A percentile compares a stretch with the other conserved stretches of the same genome.
phyloP scores from a whole-genome alignment of 345 rosid genomes.

The Orychophragmus violaceus region DNA sequence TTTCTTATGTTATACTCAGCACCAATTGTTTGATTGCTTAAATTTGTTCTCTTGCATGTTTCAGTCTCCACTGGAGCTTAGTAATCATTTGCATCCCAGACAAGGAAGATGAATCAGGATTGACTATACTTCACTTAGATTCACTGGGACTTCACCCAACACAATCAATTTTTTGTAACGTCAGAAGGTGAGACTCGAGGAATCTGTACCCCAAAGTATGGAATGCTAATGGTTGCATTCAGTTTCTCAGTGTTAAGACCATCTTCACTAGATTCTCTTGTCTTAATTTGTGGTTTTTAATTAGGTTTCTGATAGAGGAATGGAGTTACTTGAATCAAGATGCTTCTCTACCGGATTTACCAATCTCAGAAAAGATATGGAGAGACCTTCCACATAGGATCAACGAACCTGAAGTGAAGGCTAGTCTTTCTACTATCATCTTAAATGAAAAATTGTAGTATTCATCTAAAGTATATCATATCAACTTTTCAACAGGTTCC shows the following conservation, averaged over 20 bases:
- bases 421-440: conserved; percentile 14
- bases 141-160: conserved; percentile 69
- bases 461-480: background rate
- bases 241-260: background rate
- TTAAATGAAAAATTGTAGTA: background rate
- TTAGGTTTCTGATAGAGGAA: conserved; percentile 68
- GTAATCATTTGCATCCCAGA: conserved; percentile 86
- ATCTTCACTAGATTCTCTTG: background rate
- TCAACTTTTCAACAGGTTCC: conserved; percentile 57
- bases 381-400: conserved; percentile 52
- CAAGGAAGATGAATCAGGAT: conserved; percentile 68
- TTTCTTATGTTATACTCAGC: background rate
- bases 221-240: background rate
- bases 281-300: background rate
- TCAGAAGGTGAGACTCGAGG: conserved; percentile 56
- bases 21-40: background rate
- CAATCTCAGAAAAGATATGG: conserved; percentile 62
- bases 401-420: conserved; percentile 44
- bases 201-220: background rate
- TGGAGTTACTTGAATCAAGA: conserved; percentile 64
- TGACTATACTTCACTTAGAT: conserved; percentile 80
- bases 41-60: background rate
- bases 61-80: conserved; percentile 93
- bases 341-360: conserved; percentile 46
- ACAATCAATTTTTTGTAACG: conserved; percentile 46